Evolutionary conservation across 2,329 filamentous ascomycete genomes (phyloP), one percentile per base, ranked within the genome.

Genomic region (Microcyclosporella mali): DNA sequence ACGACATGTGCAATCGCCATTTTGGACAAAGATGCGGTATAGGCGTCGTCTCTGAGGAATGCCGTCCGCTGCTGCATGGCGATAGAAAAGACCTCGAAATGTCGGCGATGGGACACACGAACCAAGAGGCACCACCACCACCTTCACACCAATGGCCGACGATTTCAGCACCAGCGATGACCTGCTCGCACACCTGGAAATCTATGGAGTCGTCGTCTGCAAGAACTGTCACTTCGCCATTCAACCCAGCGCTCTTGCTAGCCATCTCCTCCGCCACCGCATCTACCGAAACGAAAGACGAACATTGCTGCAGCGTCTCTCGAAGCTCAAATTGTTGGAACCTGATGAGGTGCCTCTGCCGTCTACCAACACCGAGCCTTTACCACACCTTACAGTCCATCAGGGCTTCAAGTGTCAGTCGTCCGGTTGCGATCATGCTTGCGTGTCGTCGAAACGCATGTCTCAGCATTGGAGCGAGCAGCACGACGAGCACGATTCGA

Each of bases 401-500:
- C 41, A 37, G 14, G 49, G 49, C 14, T 33, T 41, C 15, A 34
- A 41, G 6, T 52, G 49, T 28, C 15, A 42, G 31, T 18, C 30
- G n/a, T 12, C 14, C 1, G 30, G 31, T 8, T 52, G 49, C 35
- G 37, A 43, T 9, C 41, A 52, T 32, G 45, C 46, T 8, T 52
- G 49, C 33, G 49, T 43, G 8, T 49, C 46, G 19, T 37, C 43
- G 34, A 52, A 52, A 27, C 49, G 49, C 27, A 52, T 52, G 49
- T 37, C 35, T 6, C 43, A 46, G 28, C 49, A 52, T 33, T 49
- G 43, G 43, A 47, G 43, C n/a, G 43, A 49, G 8, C 25, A 36
- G 6, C 49, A 52, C 25, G 43, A 41, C n/a, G 49, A 52, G 30
- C 49, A 43, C 31, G 49, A 49, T 16, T 42, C 38, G n/a, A 41